Percentiles rank a stretch among this genome's conserved stretches.
phyloP scores from a whole-genome alignment of 2,329 filamentous ascomycete genomes.

The Blastomyces parvus region DNA sequence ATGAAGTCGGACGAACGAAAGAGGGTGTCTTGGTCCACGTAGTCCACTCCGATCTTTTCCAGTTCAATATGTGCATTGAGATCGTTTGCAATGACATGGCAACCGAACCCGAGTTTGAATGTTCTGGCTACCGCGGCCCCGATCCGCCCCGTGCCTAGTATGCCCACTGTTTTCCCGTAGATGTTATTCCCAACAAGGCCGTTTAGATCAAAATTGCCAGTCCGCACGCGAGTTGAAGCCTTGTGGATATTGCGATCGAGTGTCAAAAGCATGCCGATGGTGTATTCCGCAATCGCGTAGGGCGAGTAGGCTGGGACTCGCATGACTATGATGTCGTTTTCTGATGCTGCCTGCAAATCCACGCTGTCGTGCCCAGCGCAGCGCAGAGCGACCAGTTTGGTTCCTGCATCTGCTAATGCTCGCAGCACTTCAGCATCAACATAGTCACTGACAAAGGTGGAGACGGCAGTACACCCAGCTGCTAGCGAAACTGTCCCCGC shows the following conservation, averaged over 20 bases:
- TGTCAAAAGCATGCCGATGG: conserved; percentile 57
- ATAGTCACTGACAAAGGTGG: conserved; percentile 59
- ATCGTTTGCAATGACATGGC: conserved; percentile 53
- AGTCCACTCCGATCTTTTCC: conserved; percentile 39
- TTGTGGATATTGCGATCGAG: conserved; percentile 59
- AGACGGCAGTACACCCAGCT: conserved; percentile 47
- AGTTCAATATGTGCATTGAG: conserved; percentile 46
- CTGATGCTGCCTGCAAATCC: conserved; percentile 48
- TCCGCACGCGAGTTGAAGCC: conserved; percentile 58
- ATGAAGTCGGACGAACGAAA: conserved; percentile 51
- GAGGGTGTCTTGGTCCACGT: conserved; percentile 46
- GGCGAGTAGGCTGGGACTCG: conserved; percentile 61
- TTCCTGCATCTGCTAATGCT: conserved; percentile 42
- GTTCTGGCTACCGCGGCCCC: conserved; percentile 54
- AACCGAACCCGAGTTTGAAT: conserved; percentile 54
- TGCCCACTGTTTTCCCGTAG: conserved; percentile 55
- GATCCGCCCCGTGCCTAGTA: conserved; percentile 57
- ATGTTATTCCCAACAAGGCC: conserved; percentile 51
- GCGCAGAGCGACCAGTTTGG: conserved; percentile 53
- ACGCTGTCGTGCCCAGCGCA: conserved; percentile 63
- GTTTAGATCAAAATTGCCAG: conserved; percentile 58
- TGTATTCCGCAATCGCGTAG: conserved; percentile 60
- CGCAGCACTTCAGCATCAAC: conserved; percentile 45
- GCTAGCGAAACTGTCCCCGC: conserved; percentile 49
- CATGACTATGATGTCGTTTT: conserved; percentile 51